Conservation (phyloP, 2,329 filamentous ascomycete species). For the Arthroderma sp. region DNA sequence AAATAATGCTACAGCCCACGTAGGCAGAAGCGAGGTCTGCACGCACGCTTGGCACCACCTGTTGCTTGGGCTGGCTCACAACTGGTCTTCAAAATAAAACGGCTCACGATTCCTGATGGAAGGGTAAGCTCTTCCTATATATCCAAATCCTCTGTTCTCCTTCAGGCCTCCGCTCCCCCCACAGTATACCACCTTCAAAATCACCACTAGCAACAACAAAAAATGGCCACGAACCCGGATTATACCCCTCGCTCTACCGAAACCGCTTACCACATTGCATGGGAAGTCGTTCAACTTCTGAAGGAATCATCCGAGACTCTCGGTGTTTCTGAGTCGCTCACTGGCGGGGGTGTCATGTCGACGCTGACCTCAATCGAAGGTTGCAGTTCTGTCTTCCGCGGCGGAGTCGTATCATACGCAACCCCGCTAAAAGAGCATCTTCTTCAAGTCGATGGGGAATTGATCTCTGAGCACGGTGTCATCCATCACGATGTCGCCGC, state of each 20-base stretch:
- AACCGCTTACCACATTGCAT: slow-evolving; percentile 5
- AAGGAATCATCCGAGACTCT: slow-evolving; percentile 5
- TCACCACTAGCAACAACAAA: background rate
- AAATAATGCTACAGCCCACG: too few relatives aligned
- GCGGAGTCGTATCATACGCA: slow-evolving; percentile 6
- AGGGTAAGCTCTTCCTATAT: too few relatives aligned
- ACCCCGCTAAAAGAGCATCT: slow-evolving; percentile 6
- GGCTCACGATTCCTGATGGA: too few relatives aligned
- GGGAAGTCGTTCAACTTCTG: slow-evolving; percentile 4
- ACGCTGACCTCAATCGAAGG: slow-evolving; percentile 5
- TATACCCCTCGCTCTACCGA: slow-evolving; percentile 5
- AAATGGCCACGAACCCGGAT: slow-evolving; percentile 1
- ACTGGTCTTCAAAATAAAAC: too few relatives aligned
- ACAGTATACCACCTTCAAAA: too few relatives aligned
- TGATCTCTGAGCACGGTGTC: slow-evolving; percentile 6
- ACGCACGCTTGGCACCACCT: too few relatives aligned
- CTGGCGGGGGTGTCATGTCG: slow-evolving; percentile 5
- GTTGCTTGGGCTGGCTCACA: too few relatives aligned
- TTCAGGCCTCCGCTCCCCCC: too few relatives aligned
- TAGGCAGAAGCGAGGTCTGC: too few relatives aligned
- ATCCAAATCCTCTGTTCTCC: too few relatives aligned
- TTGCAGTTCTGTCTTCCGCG: slow-evolving; percentile 6
- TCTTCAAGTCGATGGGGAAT: slow-evolving; percentile 4
- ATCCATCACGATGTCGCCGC: slow-evolving; percentile 5
- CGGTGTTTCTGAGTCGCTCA: slow-evolving; percentile 5